Conservation (phyloP, 305 asterid species). For the Solanum chacoense region DNA sequence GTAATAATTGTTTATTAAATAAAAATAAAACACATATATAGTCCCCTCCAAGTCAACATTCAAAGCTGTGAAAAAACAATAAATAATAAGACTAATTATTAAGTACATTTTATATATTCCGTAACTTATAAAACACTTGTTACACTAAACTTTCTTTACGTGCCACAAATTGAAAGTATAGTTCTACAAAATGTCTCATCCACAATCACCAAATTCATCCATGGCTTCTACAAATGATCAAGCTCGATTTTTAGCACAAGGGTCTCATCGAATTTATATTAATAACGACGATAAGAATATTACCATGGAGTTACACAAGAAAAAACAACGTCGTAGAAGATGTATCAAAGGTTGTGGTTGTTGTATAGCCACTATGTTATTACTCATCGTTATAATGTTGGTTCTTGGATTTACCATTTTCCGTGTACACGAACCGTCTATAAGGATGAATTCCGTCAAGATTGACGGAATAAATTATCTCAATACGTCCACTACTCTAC, state of each 20-base stretch:
- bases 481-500: not conserved
- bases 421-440: conserved; percentile 23
- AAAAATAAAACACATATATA: not conserved
- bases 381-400: conserved; percentile 8
- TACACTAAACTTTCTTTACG: not conserved
- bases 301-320: not conserved
- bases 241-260: conserved; percentile 21
- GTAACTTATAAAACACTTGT: not conserved
- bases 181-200: not conserved
- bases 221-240: conserved; percentile 26
- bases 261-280: not conserved
- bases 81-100: not conserved
- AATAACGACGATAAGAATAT: conserved; percentile 5
- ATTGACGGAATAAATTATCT: conserved; percentile 21
- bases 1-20: not conserved
- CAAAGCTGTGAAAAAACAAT: not conserved
- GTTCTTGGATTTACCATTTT: conserved; percentile 30
- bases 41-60: not conserved
- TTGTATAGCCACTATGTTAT: conserved; percentile 18
- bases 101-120: not conserved
- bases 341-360: conserved; percentile 39
- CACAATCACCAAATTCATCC: not conserved
- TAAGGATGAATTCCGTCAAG: conserved; percentile 16
- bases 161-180: not conserved
- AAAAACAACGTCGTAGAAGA: not conserved